These are phyloP conservation scores for Aspergillus fumigatus DNA, from an alignment of 2,329 filamentous ascomycete genomes.

Conservation along the genomic window DNA sequence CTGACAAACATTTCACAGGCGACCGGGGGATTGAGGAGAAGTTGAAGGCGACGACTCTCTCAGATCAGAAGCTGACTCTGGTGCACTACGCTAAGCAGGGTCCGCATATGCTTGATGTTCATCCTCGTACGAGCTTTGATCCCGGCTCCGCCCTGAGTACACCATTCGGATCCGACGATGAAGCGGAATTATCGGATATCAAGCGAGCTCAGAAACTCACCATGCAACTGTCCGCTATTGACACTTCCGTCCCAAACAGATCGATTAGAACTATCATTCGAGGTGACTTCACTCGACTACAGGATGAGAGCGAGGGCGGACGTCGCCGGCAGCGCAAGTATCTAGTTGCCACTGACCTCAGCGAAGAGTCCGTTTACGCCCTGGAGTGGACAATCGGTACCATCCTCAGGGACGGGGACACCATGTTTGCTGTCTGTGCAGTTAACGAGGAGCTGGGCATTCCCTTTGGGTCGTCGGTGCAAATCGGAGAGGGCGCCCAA, in stretches of 20 bases:
- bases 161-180: slow-evolving; percentile 76
- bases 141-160: slow-evolving; percentile 55
- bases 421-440: slow-evolving; percentile 86
- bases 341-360: slow-evolving; percentile 90
- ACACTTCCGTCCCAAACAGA: slow-evolving; percentile 69
- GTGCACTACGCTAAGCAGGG: slow-evolving; percentile 38
- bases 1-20: slow-evolving; percentile 5
- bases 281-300: slow-evolving; percentile 71
- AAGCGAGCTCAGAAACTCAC: slow-evolving; percentile 80
- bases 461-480: slow-evolving; percentile 36
- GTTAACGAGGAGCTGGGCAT: slow-evolving; percentile 71
- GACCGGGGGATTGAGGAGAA: slow-evolving; percentile 49
- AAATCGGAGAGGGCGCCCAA: slow-evolving; percentile 67
- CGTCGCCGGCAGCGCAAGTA: slow-evolving; percentile 80
- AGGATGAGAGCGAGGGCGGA: slow-evolving; percentile 72
- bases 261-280: slow-evolving; percentile 86
- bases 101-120: slow-evolving; percentile 53
- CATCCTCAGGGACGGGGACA: slow-evolving; percentile 89
- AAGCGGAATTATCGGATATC: slow-evolving; percentile 78
- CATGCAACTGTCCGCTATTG: slow-evolving; percentile 72
- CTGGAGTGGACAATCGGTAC: slow-evolving; percentile 97
- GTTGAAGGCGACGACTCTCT: slow-evolving; percentile 55
- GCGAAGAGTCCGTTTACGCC: slow-evolving; percentile 89
- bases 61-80: slow-evolving; percentile 6
- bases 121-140: slow-evolving; percentile 80